phyloP scores from a whole-genome alignment of 768 basidiomycete species.

The Auricularia sp. region DNA sequence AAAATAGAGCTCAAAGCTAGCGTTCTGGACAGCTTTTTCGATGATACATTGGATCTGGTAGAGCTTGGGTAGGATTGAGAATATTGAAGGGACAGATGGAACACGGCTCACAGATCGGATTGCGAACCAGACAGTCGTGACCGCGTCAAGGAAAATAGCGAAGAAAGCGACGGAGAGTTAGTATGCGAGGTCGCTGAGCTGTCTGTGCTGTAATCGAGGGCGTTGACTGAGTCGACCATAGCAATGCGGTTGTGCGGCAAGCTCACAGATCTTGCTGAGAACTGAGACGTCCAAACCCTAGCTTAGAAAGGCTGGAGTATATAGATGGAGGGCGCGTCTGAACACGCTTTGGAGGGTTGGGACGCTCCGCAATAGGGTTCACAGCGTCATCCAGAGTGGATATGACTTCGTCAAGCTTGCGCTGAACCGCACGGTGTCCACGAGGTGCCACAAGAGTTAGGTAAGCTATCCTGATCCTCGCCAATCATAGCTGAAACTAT shows the following conservation, averaged over 20 bases:
- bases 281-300: not conserved
- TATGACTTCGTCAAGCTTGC: constrained; percentile 77
- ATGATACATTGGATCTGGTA: too few relatives aligned
- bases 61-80: too few relatives aligned
- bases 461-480: too few relatives aligned
- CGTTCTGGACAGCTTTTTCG: too few relatives aligned
- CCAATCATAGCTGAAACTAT: too few relatives aligned
- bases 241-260: too few relatives aligned
- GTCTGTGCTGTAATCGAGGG: not conserved
- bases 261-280: too few relatives aligned
- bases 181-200: not conserved
- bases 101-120: not conserved
- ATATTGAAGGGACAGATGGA: too few relatives aligned
- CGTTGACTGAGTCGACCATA: not conserved
- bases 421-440: constrained; percentile 27
- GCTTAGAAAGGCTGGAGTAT: not conserved
- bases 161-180: not conserved
- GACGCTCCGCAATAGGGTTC: constrained; percentile 26
- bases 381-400: constrained; percentile 60
- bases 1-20: not conserved
- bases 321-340: not conserved
- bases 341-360: constrained; percentile 22
- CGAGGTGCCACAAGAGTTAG: too few relatives aligned
- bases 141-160: not conserved
- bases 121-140: not conserved